Base-by-base conservation (phyloP, 1,284 basidiomycete genomes). In the Athelia psychrophila region DNA sequence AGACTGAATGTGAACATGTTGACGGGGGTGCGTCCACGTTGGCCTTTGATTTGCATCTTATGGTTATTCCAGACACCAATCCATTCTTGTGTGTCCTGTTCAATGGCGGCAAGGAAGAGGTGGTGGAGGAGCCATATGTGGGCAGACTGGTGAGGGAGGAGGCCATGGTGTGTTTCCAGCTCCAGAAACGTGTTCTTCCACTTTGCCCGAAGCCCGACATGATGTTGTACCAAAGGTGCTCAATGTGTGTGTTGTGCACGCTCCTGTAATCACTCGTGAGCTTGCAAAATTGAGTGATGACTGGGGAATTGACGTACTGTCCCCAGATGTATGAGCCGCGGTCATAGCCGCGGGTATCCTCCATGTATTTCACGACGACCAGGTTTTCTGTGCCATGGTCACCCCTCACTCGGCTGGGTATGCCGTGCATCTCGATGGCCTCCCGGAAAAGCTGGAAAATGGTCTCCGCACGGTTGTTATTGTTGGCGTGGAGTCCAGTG, bases 301-400 rank as follows among this genome's bases (percentile, higher is more conserved):
- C 10, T 35, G 33, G n/a, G n/a, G n/a, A 35, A n/a, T 10, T 35
- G 10, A 35, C 33, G n/a, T 35, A n/a, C 33, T 20, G 19, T 8
- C 44, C 49, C 33, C 33, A 50, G 25, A 50, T 50, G 24, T 50
- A 50, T 4, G 49, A 44, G 16, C 38, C 38, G 15, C 49, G 27
- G 10, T 18, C n/a, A 8, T 9, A 15, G 6, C 49, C 49, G 6
- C 25, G 16, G 12, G 5, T 6, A 6, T 23, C 10, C 23, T 55
- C 45, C 61, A 65, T 63, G 5, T 47, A 44, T 0, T 30, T 33
- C 16, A 64, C 65, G 25, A 68, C 64, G 10, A 57, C 48, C 2
- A 68, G 10, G 52, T 73, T 74, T 51, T 74, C 69, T 10, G 55
- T 58, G 6, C 71, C 66, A 53, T 70, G 64, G 47, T 73, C 68